Conservation (phyloP, 371 early-diverging fungal species). For the Circinella minor region DNA sequence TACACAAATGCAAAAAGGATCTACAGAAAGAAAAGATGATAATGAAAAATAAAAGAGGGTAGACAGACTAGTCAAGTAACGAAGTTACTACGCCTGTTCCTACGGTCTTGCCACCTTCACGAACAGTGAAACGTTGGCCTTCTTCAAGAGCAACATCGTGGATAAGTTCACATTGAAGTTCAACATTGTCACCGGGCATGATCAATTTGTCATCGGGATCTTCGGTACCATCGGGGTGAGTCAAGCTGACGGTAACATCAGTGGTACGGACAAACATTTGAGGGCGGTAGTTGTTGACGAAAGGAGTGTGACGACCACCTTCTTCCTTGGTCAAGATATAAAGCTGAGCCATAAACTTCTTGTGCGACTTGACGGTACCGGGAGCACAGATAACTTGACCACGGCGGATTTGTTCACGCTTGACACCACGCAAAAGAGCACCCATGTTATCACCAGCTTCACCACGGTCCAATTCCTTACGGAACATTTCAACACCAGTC, state of each 20-base stretch:
- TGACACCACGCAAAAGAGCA: conserved; percentile 94
- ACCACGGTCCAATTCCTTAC: conserved; percentile 97
- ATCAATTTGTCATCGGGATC: conserved; percentile 93
- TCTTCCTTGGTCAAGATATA: conserved; percentile 98
- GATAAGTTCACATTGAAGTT: conserved; percentile 81
- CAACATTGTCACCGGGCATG: conserved; percentile 98
- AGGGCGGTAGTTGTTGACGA: conserved; percentile 96
- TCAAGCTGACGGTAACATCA: conserved; percentile 91
- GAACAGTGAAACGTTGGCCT: conserved; percentile 95
- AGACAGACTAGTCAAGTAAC: conserved; percentile 37
- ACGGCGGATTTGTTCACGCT: conserved; percentile 95
- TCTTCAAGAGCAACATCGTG: conserved; percentile 88
- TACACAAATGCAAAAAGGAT: neutral
- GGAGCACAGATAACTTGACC: conserved; percentile 95
- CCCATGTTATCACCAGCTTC: conserved; percentile 99
- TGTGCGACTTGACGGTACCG: conserved; percentile 91
- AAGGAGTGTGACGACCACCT: conserved; percentile 98
- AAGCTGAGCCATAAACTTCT: conserved; percentile 89
- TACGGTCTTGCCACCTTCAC: conserved; percentile 98
- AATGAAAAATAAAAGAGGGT: neutral
- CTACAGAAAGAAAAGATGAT: neutral
- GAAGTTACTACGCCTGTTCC: conserved; percentile 84
- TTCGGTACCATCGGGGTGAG: conserved; percentile 82
- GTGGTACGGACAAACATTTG: conserved; percentile 94
- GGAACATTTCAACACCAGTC: conserved; percentile 99